phyloP scores from a whole-genome alignment of 805 yeast genomes.

The Candida ascalaphidarum region DNA sequence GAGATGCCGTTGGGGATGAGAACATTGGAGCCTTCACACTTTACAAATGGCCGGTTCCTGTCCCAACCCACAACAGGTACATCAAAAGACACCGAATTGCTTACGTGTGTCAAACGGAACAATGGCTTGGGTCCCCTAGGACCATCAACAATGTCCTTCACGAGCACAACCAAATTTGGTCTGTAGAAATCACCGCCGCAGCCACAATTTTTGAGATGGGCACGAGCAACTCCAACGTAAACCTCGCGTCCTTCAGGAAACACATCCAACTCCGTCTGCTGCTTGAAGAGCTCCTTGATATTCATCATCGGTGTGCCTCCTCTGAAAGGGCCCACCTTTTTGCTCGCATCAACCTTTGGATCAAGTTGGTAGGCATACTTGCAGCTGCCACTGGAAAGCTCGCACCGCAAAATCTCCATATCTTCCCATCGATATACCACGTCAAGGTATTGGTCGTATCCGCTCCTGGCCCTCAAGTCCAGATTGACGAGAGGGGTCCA shows the following conservation, averaged over 20 bases:
- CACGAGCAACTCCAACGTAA: slow-evolving; percentile 33
- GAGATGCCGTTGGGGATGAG: slow-evolving; percentile 9
- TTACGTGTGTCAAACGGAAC: slow-evolving; percentile 6
- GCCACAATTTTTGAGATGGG: slow-evolving; percentile 29
- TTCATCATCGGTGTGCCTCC: slow-evolving; percentile 7
- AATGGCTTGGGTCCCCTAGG: slow-evolving; percentile 2
- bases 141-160: slow-evolving; percentile 4
- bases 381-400: slow-evolving; percentile 5
- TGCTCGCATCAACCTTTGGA: background rate
- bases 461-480: slow-evolving; percentile 12
- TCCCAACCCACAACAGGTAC: slow-evolving; percentile 7
- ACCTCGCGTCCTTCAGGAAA: slow-evolving; percentile 23
- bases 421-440: slow-evolving; percentile 25
- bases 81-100: slow-evolving; percentile 5
- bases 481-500: slow-evolving; percentile 35
- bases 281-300: background rate
- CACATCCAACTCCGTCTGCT: background rate
- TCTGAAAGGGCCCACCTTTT: slow-evolving; percentile 6
- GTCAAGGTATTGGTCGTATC: slow-evolving; percentile 19
- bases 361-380: slow-evolving; percentile 1
- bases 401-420: slow-evolving; percentile 19
- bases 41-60: slow-evolving; percentile 4
- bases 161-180: slow-evolving; percentile 26
- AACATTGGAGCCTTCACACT: slow-evolving; percentile 7
- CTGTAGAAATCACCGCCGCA: slow-evolving; percentile 32